phyloP scores from a whole-genome alignment of 169 alveolate genomes.

The Plasmodium knowlesi region DNA sequence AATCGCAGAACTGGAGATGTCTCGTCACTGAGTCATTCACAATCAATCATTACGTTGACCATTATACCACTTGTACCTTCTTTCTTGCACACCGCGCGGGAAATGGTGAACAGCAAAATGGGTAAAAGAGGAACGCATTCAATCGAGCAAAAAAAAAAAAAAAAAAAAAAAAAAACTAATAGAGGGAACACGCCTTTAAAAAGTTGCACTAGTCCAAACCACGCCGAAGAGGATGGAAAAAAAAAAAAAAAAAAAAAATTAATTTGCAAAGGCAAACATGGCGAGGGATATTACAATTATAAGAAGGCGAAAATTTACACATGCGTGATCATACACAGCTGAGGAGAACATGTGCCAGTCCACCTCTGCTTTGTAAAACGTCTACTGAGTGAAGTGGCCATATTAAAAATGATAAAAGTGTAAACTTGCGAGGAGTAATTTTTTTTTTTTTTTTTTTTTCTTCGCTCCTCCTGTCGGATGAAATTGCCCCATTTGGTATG shows the following conservation, averaged over 20 bases:
- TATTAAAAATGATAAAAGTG: background rate
- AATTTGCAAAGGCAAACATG: background rate
- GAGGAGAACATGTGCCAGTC: background rate
- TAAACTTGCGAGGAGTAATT: background rate
- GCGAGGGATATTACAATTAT: background rate
- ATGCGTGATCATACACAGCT: background rate
- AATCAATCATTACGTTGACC: background rate
- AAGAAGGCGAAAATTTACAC: background rate
- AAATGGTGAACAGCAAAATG: background rate
- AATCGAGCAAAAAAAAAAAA: background rate
- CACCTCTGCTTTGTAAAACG: background rate
- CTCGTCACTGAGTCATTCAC: background rate
- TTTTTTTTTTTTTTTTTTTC: background rate
- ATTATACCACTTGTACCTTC: background rate
- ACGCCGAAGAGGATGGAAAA: background rate
- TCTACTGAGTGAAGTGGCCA: background rate
- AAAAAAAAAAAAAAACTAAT: background rate
- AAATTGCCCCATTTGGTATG: background rate
- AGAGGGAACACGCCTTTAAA: background rate
- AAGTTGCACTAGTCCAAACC: background rate
- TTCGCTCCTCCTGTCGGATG: background rate
- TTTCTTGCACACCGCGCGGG: background rate
- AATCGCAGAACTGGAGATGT: background rate
- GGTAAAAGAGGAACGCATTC: background rate
- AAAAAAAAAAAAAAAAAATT: background rate